Evolutionary conservation across 2,329 filamentous ascomycete genomes (phyloP), one percentile per base, ranked within the genome.

Genomic region (Acephala macrosclerotiorum): DNA sequence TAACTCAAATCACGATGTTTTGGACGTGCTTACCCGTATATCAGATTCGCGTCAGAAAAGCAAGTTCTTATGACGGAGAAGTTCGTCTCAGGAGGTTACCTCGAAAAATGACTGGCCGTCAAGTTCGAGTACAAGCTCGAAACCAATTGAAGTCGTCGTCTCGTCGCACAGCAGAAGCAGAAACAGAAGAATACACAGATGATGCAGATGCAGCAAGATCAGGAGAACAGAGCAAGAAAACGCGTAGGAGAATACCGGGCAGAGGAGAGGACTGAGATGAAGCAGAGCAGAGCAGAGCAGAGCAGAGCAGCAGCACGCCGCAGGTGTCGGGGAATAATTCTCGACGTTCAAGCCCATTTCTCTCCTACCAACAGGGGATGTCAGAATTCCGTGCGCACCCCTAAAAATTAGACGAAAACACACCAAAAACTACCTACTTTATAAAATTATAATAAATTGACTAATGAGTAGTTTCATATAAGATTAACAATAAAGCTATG

Each of bases 1-100:
- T 58, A 58, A 65, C 63, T 58, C 35, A 12, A 45, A 49, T 42
- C 5, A n/a, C 53, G 20, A 18, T 47, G 60, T 62, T 49, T 64
- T 47, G 56, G 59, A 53, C 49, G 29, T 42, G 25, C 68, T 68
- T 70, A 70, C 68, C 66, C 57, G 47, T 63, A 60, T 65, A 58
- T 61, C 65, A 63, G 60, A 68, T 60, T 64, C 60, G 65, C 62
- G 60, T 60, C 40, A 26, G 65, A 66, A 71, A 69, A 63, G 45
- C 59, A 71, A 66, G 62, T 42, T 35, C 47, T 40, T 60, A 61
- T 61, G 60, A 61, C 63, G 51, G 53, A 63, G 47, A 38, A 63
- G 42, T 68, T 69, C 60, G 68, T 63, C 66, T 49, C 25, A 58
- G n/a, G n/a, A 33, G 29, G 64, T 61, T 49, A 62, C 55, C 47